Conservation (phyloP, 352 stramenopile genomes). For the Phytophthora fragariae region DNA sequence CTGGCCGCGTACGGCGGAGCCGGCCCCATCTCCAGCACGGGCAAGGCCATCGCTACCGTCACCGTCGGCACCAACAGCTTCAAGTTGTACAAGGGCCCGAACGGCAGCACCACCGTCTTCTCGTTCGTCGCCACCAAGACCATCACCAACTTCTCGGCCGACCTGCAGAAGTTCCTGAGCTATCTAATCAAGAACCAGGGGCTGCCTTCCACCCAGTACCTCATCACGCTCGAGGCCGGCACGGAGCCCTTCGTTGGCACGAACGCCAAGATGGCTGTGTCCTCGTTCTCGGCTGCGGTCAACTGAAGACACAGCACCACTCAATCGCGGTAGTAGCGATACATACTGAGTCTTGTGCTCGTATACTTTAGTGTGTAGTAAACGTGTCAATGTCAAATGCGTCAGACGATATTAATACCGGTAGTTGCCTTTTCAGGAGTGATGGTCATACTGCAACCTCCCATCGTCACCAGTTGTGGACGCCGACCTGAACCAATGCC, state of each 20-base stretch:
- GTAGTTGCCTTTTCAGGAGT: constrained; percentile 16
- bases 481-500: background rate
- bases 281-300: constrained; percentile 27
- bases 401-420: background rate
- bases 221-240: constrained; percentile 38
- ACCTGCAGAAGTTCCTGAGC: constrained; percentile 35
- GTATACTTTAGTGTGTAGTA: background rate
- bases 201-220: constrained; percentile 37
- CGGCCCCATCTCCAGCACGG: constrained; percentile 41
- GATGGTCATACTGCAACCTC: constrained; percentile 31
- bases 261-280: constrained; percentile 39
- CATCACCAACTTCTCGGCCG: constrained; percentile 31
- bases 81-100: constrained; percentile 41
- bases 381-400: background rate
- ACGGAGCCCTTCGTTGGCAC: constrained; percentile 36
- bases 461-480: background rate
- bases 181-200: constrained; percentile 37
- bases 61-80: constrained; percentile 32
- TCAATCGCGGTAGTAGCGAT: constrained; percentile 8
- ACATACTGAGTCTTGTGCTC: constrained; percentile 3
- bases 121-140: constrained; percentile 40
- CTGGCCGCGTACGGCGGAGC: constrained; percentile 37
- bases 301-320: constrained; percentile 7
- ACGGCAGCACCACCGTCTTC: constrained; percentile 41
- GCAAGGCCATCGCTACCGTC: constrained; percentile 32